Base-by-base conservation (phyloP, 805 yeast genomes). In the Ogataea salicorniae region DNA sequence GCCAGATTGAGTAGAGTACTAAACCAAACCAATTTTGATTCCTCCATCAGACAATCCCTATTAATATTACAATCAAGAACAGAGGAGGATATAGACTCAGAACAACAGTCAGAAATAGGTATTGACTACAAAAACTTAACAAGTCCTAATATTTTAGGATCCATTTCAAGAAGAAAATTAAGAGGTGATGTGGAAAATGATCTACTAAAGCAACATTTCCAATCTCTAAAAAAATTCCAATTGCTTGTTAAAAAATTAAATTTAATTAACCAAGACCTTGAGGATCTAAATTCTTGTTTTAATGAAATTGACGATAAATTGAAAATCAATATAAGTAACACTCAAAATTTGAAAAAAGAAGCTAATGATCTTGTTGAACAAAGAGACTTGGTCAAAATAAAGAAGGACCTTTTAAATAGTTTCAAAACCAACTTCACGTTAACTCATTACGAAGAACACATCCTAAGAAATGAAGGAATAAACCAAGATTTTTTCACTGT, bases 401-500 rank as follows among this genome's bases (percentile, higher is more conserved):
- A 83, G 56, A 81, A 77, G 57, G 63, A 71, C 35, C 57, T 87
- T 1, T 63, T 87, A 37, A 56, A 64, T 0, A 72, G 75, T 29
- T 78, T 85, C 54, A 80, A 81, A 51, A 71, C 74, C 4, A 77
- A 77, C 47, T 88, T 86, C 59, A 79, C 91, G 0, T 63, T 92
- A 39, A 76, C 76, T 39, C 91, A 83, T 50, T 77, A 79, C 47
- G 97, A 92, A 55, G 83, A 80, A 40, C 84, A 78, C 56, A 64
- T 76, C 6, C 67, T 91, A 37, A 60, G 64, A 20, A 72, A 74
- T 31, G 73, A 71, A 15, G 77, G 70, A 13, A 69, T 76, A 31
- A 69, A 70, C 51, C 55, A 51, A 15, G 70, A 67, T 17, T 89
- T 84, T 60, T 87, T 88, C 55, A 61, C 58, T 4, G 75, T 80